Conservation (phyloP, 257 asterid genomes). For the Cinchona pubescens region DNA sequence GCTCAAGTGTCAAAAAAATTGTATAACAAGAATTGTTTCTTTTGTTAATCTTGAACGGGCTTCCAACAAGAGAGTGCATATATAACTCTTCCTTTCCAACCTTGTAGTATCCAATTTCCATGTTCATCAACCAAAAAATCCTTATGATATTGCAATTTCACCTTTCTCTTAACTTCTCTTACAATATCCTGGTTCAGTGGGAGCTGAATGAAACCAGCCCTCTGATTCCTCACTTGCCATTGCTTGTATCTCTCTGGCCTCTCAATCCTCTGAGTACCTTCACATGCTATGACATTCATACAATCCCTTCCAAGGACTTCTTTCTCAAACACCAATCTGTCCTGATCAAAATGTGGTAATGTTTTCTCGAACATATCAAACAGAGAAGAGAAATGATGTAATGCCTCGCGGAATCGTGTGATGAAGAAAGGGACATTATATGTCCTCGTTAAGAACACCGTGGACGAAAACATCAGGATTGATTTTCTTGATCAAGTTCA, state of each 20-base stretch:
- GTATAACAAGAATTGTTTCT: neutral
- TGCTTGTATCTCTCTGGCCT: slow-evolving; percentile 38
- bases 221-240: slow-evolving; percentile 32
- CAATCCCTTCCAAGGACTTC: slow-evolving; percentile 31
- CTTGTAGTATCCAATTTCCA: slow-evolving; percentile 36
- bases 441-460: slow-evolving; percentile 31
- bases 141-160: slow-evolving; percentile 26
- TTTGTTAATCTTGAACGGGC: slow-evolving; percentile 12
- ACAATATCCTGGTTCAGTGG: slow-evolving; percentile 26
- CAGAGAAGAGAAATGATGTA: slow-evolving; percentile 33
- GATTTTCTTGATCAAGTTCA: slow-evolving; percentile 29
- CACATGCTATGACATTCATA: slow-evolving; percentile 39
- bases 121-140: slow-evolving; percentile 38
- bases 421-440: slow-evolving; percentile 27
- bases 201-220: slow-evolving; percentile 36
- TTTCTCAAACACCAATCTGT: slow-evolving; percentile 30
- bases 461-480: slow-evolving; percentile 37
- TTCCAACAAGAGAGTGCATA: slow-evolving; percentile 41
- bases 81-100: slow-evolving; percentile 41
- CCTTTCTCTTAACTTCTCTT: slow-evolving; percentile 29
- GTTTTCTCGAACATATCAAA: slow-evolving; percentile 41
- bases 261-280: slow-evolving; percentile 37
- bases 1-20: neutral
- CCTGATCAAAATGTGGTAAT: slow-evolving; percentile 20
- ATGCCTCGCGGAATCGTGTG: slow-evolving; percentile 24